Evolutionary conservation across 257 asterid genomes (phyloP).

Genomic region (Sherardia arvensis): DNA sequence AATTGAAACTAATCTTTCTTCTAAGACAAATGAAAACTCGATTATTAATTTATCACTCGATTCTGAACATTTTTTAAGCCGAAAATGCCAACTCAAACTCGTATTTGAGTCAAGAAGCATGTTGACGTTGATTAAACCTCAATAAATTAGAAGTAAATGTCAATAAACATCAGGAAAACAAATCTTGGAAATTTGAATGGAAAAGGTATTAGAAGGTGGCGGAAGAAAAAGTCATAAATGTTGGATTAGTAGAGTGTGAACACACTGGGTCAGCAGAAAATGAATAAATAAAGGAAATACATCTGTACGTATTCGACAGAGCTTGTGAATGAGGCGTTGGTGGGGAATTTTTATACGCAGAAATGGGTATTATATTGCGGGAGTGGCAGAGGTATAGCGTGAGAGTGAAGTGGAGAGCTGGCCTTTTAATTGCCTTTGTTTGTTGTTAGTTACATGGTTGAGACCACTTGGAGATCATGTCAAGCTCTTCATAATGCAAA

Average conservation of each 20-base stretch:
- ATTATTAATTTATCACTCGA: no score
- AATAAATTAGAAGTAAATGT: no score
- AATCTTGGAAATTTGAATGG: background rate
- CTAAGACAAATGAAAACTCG: no score
- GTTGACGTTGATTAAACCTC: no score
- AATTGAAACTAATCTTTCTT: no score
- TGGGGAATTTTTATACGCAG: no score
- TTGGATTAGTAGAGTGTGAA: no score
- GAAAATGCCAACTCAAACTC: no score
- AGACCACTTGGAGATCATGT: background rate
- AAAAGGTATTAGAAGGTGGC: background rate
- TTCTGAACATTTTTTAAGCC: no score
- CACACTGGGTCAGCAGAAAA: background rate
- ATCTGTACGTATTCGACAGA: background rate
- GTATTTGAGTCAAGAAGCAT: no score
- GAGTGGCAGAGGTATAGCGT: background rate
- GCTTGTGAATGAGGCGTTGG: background rate
- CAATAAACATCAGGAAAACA: no score
- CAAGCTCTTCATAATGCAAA: background rate
- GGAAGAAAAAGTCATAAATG: background rate
- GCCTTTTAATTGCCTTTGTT: background rate
- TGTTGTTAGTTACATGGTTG: background rate
- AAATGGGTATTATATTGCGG: background rate
- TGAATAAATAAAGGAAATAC: background rate
- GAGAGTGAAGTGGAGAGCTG: background rate